Percentiles rank a stretch among this genome's conserved stretches.
Evolutionary conservation across 2,329 filamentous ascomycete genomes (phyloP).

Genomic region (Aspergillus sp.): DNA sequence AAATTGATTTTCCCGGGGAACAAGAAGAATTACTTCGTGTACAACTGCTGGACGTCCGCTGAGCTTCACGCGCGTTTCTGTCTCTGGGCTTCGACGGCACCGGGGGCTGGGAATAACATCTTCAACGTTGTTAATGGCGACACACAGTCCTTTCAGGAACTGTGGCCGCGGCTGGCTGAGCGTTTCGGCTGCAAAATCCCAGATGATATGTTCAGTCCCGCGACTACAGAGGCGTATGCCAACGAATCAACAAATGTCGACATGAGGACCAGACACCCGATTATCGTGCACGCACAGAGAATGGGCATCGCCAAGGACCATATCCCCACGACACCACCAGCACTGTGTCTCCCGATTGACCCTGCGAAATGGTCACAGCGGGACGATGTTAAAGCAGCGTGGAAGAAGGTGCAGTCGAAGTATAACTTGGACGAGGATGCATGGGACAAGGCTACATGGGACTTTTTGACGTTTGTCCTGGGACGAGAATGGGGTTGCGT

Average conservation of each 20-base stretch:
- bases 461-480: conserved; percentile 38
- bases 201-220: conserved; percentile 18
- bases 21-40: conserved; percentile 25
- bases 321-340: conserved; percentile 1
- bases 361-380: conserved; percentile 37
- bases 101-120: conserved; percentile 28
- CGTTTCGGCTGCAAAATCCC: conserved; percentile 30
- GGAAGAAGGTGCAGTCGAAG: conserved; percentile 29
- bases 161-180: conserved; percentile 36
- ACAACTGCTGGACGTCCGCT: conserved; percentile 30
- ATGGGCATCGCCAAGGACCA: conserved; percentile 14
- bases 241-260: conserved; percentile 8
- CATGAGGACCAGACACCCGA: conserved; percentile 15
- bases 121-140: conserved; percentile 40
- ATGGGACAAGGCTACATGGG: conserved; percentile 42
- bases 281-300: conserved; percentile 12
- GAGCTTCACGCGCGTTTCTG: conserved; percentile 30
- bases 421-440: conserved; percentile 32
- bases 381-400: conserved; percentile 32
- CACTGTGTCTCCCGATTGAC: conserved; percentile 26
- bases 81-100: conserved; percentile 29
- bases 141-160: conserved; percentile 30
- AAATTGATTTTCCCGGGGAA: conserved; percentile 30
- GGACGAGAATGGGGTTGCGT: conserved; percentile 28
- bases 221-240: conserved; percentile 3